Percentiles rank a stretch among this genome's conserved stretches.
Evolutionary conservation across 108 stramenopile genomes (phyloP).

Genomic region (Nitzschia sp.): DNA sequence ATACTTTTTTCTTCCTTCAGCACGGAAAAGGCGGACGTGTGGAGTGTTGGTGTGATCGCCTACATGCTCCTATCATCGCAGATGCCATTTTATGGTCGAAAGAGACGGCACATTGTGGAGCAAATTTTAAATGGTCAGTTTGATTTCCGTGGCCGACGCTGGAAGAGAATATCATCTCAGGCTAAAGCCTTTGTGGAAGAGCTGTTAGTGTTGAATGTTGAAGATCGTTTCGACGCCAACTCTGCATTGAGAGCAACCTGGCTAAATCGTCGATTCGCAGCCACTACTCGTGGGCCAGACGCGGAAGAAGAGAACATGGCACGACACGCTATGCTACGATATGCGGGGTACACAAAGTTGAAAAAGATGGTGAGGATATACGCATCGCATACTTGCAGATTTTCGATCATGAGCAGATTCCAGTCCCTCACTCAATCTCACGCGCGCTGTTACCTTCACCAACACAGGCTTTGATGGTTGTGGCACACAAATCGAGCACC

Average conservation of each 20-base stretch:
- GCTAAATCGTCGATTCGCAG: constrained; percentile 39
- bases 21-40: constrained; percentile 79
- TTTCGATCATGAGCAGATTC: too few relatives aligned
- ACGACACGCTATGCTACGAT: constrained; percentile 45
- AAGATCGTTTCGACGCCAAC: constrained; percentile 34
- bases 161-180: constrained; percentile 50
- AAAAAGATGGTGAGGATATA: constrained; percentile 48
- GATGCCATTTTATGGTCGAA: constrained; percentile 73
- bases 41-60: constrained; percentile 66
- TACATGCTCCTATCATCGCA: constrained; percentile 80
- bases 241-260: constrained; percentile 29
- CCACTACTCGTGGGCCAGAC: constrained; percentile 37
- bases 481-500: constrained; percentile 65
- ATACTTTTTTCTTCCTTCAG: too few relatives aligned
- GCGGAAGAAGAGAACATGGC: constrained; percentile 43
- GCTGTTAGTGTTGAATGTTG: constrained; percentile 53
- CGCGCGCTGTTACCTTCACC: too few relatives aligned
- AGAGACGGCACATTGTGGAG: constrained; percentile 50
- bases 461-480: constrained; percentile 65
- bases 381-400: too few relatives aligned
- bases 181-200: constrained; percentile 60
- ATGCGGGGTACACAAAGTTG: constrained; percentile 53
- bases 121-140: constrained; percentile 57
- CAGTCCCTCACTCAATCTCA: too few relatives aligned
- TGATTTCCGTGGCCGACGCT: constrained; percentile 55